Percentiles rank a stretch among this genome's conserved stretches.
These are phyloP conservation scores for Dendrobium huoshanense DNA, from an alignment of 106 monocot genomes.

Conservation along the genomic window DNA sequence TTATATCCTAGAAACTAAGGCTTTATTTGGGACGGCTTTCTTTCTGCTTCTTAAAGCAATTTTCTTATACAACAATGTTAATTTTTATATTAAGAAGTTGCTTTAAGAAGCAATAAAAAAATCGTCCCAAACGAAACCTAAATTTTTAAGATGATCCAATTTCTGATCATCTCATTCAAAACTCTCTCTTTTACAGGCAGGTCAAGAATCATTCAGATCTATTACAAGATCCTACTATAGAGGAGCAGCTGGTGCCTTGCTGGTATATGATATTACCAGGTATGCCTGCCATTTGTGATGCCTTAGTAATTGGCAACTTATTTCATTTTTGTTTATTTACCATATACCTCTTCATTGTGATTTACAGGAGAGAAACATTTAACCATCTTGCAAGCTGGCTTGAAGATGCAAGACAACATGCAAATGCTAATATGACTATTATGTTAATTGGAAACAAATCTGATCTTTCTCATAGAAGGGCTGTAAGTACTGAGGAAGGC, in stretches of 20 bases:
- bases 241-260: constrained; percentile 47
- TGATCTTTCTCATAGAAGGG: constrained; percentile 31
- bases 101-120: no score
- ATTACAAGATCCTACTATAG: constrained; percentile 61
- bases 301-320: neutral
- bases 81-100: no score
- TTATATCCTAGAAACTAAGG: no score
- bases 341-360: neutral
- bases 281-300: neutral
- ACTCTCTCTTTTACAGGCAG: constrained; percentile 18
- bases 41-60: no score
- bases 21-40: no score
- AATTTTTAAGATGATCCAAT: no score
- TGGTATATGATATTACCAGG: constrained; percentile 54
- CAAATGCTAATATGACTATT: constrained; percentile 29
- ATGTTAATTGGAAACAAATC: constrained; percentile 29
- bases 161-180: neutral
- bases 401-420: constrained; percentile 32
- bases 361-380: constrained; percentile 27
- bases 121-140: no score
- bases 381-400: constrained; percentile 34
- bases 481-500: constrained; percentile 31
- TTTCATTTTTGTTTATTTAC: neutral
- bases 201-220: constrained; percentile 53
- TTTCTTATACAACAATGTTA: no score